Conservation (phyloP, 352 stramenopile genomes). For the Paralagenidium karlingii region DNA sequence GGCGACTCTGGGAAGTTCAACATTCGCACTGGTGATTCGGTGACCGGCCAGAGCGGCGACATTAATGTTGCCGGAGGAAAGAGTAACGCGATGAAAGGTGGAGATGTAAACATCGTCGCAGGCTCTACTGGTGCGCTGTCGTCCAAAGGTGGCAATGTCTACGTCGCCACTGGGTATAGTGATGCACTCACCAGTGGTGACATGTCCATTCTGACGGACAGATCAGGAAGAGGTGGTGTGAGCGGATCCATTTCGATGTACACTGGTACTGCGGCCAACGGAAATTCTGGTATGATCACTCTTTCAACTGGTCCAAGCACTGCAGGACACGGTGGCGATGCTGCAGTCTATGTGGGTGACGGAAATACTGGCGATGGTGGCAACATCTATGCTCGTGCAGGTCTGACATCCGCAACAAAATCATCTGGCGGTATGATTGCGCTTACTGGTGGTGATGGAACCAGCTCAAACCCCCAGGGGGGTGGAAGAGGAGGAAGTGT, state of each 20-base stretch:
- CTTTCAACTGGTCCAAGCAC: conserved; percentile 52
- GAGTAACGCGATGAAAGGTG: conserved; percentile 41
- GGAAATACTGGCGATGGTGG: conserved; percentile 39
- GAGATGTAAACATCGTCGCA: conserved; percentile 50
- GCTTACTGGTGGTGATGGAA: conserved; percentile 26
- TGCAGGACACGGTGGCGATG: conserved; percentile 44
- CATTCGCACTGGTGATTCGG: conserved; percentile 43
- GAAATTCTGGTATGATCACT: conserved; percentile 53
- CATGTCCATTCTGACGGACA: conserved; percentile 56
- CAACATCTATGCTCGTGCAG: conserved; percentile 54
- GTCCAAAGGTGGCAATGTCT: conserved; percentile 64
- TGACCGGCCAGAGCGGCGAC: conserved; percentile 22
- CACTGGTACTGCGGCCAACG: conserved; percentile 36
- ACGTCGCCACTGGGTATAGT: conserved; percentile 63
- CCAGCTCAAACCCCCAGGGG: conserved; percentile 29
- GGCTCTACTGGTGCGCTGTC: conserved; percentile 23
- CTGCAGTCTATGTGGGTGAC: conserved; percentile 45
- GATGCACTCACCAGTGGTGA: conserved; percentile 55
- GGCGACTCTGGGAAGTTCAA: conserved; percentile 45
- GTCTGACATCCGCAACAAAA: conserved; percentile 24
- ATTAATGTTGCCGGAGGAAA: conserved; percentile 38
- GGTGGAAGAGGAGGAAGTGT: conserved; percentile 58
- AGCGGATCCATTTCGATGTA: conserved; percentile 56
- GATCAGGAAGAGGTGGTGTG: conserved; percentile 58
- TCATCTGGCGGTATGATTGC: conserved; percentile 32